Evolutionary conservation across 2,329 filamentous ascomycete genomes (phyloP), one percentile per base, ranked within the genome.

Genomic region (Sporothrix pallida): DNA sequence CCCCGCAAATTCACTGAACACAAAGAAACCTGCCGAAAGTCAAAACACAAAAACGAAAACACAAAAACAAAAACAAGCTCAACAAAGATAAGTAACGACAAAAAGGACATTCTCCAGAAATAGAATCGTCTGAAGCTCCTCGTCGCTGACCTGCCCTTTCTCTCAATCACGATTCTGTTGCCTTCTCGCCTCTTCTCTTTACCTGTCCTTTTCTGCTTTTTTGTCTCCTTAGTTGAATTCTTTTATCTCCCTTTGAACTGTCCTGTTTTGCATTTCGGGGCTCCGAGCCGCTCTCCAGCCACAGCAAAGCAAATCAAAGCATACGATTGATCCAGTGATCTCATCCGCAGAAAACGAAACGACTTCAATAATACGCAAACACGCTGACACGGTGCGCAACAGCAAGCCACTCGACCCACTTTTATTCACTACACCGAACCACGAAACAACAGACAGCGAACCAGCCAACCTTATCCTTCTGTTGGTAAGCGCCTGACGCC

Each of bases 231-330:
- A 1, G 9, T 50, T 50, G 12, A 9, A 20, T n/a, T 17, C 62
- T 50, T 67, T 48, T 50, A 31, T 52, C 44, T n/a, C 46, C 20
- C 46, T 37, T 48, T 48, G 44, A 31, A 23, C 44, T 52, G 17
- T 62, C 10, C 23, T 62, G 67, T 70, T 70, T 70, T 70, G 52
- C 48, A 42, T 70, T 46, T 26, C 68, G 68, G 68, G 68, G 10
- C 67, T 70, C 67, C 67, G 67, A 70, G 67, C 67, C 67, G 67
- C 67, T 15, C 46, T 54, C 31, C 8, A 70, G 50, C 26, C 26
- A 54, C 17, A 42, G 26, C 48, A 54, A 31, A 31, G 17, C 17
- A 10, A 48, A 15, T 17, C 37, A 67, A 20, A 63, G 7, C 6
- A 46, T 20, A 42, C 15, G 17, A n/a, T 65, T 17, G 20, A 37